phyloP scores from a whole-genome alignment of 1,284 basidiomycete species.

The Xerocomus minutiporus region DNA sequence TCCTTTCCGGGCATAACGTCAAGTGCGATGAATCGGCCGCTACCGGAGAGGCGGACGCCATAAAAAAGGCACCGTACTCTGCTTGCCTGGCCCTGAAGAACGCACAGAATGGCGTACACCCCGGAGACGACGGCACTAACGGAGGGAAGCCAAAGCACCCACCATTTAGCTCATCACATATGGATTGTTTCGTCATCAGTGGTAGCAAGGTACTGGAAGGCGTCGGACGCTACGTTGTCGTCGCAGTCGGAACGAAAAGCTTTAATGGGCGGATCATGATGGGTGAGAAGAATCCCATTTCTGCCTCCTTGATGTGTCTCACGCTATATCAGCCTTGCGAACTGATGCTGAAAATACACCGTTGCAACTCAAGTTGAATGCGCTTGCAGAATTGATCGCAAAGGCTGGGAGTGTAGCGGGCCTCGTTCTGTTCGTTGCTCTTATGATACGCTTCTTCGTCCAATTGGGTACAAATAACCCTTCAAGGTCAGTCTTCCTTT shows the following conservation, averaged over 20 bases:
- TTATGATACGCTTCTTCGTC: constrained; percentile 95
- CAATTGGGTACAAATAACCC: constrained; percentile 65
- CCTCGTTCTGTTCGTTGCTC: constrained; percentile 73
- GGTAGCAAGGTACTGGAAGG: constrained; percentile 97
- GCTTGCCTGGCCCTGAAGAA: constrained; percentile 58
- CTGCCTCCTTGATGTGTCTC: constrained; percentile 9
- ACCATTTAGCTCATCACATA: constrained; percentile 45
- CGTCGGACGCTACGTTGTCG: constrained; percentile 88
- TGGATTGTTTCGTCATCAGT: constrained; percentile 90
- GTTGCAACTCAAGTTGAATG: constrained; percentile 90
- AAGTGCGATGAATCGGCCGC: constrained; percentile 96
- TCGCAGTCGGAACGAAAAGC: constrained; percentile 86
- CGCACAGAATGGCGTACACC: constrained; percentile 19
- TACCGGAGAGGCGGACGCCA: constrained; percentile 94
- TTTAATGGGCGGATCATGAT: constrained; percentile 98
- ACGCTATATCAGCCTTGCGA: constrained; percentile 56
- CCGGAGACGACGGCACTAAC: constrained; percentile 23
- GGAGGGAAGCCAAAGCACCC: constrained; percentile 19
- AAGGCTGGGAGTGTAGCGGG: constrained; percentile 85
- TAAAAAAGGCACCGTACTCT: constrained; percentile 81
- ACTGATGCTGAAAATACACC: constrained; percentile 85
- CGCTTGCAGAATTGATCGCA: constrained; percentile 90
- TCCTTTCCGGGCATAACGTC: constrained; percentile 89
- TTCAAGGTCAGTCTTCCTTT: constrained; percentile 34
- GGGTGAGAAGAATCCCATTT: constrained; percentile 47